Conservation (phyloP, 2,329 filamentous ascomycete genomes). For the Talaromyces verruculosus region DNA sequence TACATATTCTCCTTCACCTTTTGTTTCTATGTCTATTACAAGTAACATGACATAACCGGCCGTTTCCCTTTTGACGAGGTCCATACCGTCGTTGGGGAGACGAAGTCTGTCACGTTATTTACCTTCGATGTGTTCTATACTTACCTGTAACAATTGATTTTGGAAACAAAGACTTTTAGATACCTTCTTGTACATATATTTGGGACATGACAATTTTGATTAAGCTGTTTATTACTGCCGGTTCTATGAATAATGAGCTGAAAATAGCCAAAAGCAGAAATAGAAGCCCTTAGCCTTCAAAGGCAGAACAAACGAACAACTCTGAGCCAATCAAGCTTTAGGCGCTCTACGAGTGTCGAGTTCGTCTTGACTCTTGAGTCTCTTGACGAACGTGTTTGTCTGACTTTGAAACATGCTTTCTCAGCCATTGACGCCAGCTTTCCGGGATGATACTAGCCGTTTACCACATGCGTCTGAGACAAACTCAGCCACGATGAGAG, state of each 20-base stretch:
- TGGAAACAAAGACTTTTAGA: slow-evolving; percentile 12
- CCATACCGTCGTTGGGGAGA: not conserved
- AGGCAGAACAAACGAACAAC: not conserved
- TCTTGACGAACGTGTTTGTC: not conserved
- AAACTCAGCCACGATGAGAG: slow-evolving; percentile 1
- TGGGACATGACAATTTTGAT: slow-evolving; percentile 13
- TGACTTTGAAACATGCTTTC: not conserved
- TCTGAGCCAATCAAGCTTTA: not conserved
- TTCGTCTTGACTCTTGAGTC: not conserved
- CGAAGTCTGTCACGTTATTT: not conserved
- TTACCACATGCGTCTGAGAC: not conserved
- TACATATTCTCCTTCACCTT: slow-evolving; percentile 12
- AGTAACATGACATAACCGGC: slow-evolving; percentile 8
- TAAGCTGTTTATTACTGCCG: not conserved
- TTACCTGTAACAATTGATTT: slow-evolving; percentile 17
- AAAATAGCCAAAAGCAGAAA: slow-evolving; percentile 3
- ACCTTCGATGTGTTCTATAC: slow-evolving; percentile 12
- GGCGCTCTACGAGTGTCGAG: not conserved
- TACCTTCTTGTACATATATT: slow-evolving; percentile 18
- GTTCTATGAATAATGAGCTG: not conserved
- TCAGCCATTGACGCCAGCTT: slow-evolving; percentile 1
- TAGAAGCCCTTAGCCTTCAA: not conserved
- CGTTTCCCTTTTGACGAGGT: not conserved
- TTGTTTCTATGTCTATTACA: slow-evolving; percentile 13
- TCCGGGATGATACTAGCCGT: not conserved